Percentiles rank a stretch among this genome's conserved stretches.
These are phyloP conservation scores for Ramaria sp. DNA, from an alignment of 768 basidiomycete genomes.

Conservation along the genomic window DNA sequence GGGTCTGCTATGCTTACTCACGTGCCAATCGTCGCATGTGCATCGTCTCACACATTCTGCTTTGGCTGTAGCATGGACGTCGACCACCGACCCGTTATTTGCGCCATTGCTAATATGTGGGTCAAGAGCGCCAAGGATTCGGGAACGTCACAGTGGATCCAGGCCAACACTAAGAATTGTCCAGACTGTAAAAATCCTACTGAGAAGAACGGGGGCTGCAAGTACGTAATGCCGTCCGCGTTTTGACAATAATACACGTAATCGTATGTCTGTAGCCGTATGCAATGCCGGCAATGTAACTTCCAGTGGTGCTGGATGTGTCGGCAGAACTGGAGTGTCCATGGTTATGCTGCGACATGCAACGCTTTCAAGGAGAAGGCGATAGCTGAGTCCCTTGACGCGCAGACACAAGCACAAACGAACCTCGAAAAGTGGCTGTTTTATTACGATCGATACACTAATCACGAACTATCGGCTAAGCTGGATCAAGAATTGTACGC, in stretches of 20 bases:
- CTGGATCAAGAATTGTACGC: conserved; percentile 9
- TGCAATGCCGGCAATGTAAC: conserved; percentile 12
- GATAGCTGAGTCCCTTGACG: background rate
- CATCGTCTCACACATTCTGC: conserved; percentile 8
- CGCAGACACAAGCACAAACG: conserved; percentile 2
- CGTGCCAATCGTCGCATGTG: conserved; percentile 11
- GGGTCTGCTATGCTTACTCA: conserved; percentile 7
- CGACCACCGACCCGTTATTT: conserved; percentile 11
- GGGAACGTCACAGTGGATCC: conserved; percentile 12
- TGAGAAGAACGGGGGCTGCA: conserved; percentile 14
- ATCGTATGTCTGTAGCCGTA: conserved; percentile 2
- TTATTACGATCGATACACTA: conserved; percentile 13
- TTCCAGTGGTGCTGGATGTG: conserved; percentile 14
- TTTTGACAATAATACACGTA: conserved; percentile 4
- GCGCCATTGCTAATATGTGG: conserved; percentile 11
- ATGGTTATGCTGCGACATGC: conserved; percentile 11
- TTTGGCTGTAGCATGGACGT: conserved; percentile 11
- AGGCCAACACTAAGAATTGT: conserved; percentile 14
- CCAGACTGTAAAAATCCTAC: conserved; percentile 12
- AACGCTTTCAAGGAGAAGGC: conserved; percentile 10
- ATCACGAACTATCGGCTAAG: conserved; percentile 12
- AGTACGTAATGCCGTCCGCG: conserved; percentile 8
- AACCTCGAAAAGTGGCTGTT: conserved; percentile 13
- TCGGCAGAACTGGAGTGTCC: conserved; percentile 11
- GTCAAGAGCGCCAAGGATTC: conserved; percentile 10